Conservation (phyloP, 768 basidiomycete species). For the Fomitopsis pulvina region DNA sequence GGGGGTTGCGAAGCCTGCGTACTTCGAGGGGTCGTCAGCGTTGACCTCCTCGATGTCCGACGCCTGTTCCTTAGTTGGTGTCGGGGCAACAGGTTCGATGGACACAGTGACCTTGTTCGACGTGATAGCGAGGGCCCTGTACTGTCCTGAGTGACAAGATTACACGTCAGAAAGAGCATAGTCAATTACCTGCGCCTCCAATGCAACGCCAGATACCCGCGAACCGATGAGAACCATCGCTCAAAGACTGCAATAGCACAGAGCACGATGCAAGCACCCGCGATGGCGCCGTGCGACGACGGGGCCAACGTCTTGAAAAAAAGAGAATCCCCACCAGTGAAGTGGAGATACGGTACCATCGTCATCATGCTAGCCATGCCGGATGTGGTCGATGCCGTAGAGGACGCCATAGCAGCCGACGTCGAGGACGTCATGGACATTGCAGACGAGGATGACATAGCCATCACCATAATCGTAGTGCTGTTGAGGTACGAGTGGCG, state of each 20-base stretch:
- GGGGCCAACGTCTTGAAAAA: constrained; percentile 68
- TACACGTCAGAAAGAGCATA: not conserved
- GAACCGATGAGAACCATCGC: constrained; percentile 55
- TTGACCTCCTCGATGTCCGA: constrained; percentile 11
- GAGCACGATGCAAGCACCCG: constrained; percentile 69
- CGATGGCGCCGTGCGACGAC: constrained; percentile 58
- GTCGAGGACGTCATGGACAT: not conserved
- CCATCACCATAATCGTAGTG: too few species aligned
- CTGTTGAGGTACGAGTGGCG: too few species aligned
- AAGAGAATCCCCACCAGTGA: constrained; percentile 55
- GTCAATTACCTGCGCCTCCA: constrained; percentile 53
- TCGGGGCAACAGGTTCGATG: not conserved
- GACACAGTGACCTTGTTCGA: not conserved
- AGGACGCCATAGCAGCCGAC: not conserved
- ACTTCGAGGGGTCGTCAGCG: constrained; percentile 1
- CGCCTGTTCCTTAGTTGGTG: not conserved
- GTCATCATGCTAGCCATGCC: constrained; percentile 13
- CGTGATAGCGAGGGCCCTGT: not conserved
- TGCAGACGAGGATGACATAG: constrained; percentile 4
- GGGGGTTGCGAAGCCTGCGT: not conserved
- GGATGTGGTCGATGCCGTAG: not conserved
- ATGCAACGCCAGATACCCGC: constrained; percentile 42
- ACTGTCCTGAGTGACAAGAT: not conserved
- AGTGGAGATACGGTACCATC: constrained; percentile 72
- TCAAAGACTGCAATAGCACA: constrained; percentile 65